A percentile compares a stretch with the other conserved stretches of the same genome.
These are phyloP conservation scores for Colletotrichum karsti DNA, from an alignment of 2,329 filamentous ascomycete species.

Conservation along the genomic window DNA sequence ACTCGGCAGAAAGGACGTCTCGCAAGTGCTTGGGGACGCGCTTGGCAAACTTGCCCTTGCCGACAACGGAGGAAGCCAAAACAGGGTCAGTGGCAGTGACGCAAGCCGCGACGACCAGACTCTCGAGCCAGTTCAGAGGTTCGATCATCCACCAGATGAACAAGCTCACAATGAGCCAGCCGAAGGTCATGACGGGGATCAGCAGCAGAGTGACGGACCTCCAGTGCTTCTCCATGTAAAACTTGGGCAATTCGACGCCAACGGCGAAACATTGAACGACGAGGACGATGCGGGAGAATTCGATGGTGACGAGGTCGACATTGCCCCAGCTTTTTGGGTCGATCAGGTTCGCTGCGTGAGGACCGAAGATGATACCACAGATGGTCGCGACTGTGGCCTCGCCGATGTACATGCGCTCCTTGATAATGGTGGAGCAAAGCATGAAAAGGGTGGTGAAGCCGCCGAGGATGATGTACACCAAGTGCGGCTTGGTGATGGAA, in stretches of 20 bases:
- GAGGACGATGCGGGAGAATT: constrained; percentile 88
- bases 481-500: constrained; percentile 89
- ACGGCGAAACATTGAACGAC: constrained; percentile 94
- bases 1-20: constrained; percentile 94
- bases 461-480: constrained; percentile 98
- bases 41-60: constrained; percentile 98
- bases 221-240: constrained; percentile 99
- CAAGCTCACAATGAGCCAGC: constrained; percentile 91
- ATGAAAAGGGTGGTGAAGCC: constrained; percentile 98
- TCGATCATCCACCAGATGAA: constrained; percentile 93
- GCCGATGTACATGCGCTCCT: constrained; percentile 98
- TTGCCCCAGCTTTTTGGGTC: constrained; percentile 81
- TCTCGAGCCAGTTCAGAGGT: constrained; percentile 86
- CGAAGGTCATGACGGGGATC: constrained; percentile 96
- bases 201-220: constrained; percentile 88
- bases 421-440: constrained; percentile 97
- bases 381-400: constrained; percentile 95
- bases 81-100: constrained; percentile 98
- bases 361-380: constrained; percentile 89
- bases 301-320: constrained; percentile 85
- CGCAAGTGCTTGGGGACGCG: constrained; percentile 96
- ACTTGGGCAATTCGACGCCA: constrained; percentile 88
- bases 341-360: constrained; percentile 83
- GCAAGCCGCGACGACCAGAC: constrained; percentile 86
- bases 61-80: constrained; percentile 94